Base-by-base conservation (phyloP, 306 rosid genomes). In the Phaseolus lunatus region DNA sequence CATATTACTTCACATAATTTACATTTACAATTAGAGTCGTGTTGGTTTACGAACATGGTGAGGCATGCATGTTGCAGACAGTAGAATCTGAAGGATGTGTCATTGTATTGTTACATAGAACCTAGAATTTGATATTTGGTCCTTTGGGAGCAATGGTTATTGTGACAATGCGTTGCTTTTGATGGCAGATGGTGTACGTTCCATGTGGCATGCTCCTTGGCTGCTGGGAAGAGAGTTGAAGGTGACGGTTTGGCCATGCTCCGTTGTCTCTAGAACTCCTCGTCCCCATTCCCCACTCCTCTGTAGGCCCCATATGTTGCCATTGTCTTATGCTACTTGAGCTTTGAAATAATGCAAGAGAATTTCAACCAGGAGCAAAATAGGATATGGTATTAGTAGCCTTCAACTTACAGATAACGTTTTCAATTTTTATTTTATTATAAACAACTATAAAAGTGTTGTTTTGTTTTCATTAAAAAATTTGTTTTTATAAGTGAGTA, bases 231-330 rank as follows among this genome's bases (percentile, higher is more conserved):
- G 63, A 73, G 48, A 75, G 85, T 67, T 52, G 67, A 87, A 80
- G 31, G 33, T 69, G 84, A 90, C 84, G 83, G 77, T 83, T 83
- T 58, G n/a, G 84, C 96, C 98, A 88, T 87, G 92, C 88, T 82
- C 74, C 79, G 35, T 67, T 88, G 98, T 91, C 90, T 81, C 78
- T 48, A 7, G 19, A 18, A 68, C 15, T 69, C 66, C 35, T 39
- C 33, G 79, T 79, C 87, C 88, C 88, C 52, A 83, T 89, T 62
- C 67, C 82, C 88, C 90, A 78, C 73, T 70, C 83, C 79, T 29
- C 29, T 77, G 72, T 82, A 3, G 81, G 81, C 43, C 80, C 86
- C 85, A 47, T 75, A 9, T 78, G 81, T 74, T 68, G 49, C 81
- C n/a, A 33, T 72, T 77, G 20, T 67, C 54, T 9, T 26, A 39